These are phyloP conservation scores for Nitzschia palea DNA, from an alignment of 108 stramenopile species.

Conservation along the genomic window DNA sequence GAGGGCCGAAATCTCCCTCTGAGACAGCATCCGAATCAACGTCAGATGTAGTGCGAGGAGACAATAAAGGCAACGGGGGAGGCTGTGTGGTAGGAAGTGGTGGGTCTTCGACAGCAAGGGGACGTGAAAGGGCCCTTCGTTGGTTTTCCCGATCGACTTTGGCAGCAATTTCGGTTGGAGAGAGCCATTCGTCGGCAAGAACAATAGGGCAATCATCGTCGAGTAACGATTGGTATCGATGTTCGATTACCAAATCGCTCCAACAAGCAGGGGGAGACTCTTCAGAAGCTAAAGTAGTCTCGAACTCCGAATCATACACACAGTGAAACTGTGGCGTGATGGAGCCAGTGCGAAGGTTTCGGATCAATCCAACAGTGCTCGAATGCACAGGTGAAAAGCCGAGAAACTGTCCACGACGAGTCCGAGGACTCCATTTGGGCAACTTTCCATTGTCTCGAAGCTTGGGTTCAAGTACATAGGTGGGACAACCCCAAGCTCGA, in stretches of 20 bases:
- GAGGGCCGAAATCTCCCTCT: too few relatives aligned
- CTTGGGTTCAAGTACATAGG: slow-evolving; percentile 34
- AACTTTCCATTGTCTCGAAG: slow-evolving; percentile 26
- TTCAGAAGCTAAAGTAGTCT: slow-evolving; percentile 19
- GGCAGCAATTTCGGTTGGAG: not conserved
- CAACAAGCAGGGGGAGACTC: too few relatives aligned
- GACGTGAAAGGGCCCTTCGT: not conserved
- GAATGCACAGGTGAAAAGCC: slow-evolving; percentile 28
- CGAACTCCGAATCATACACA: slow-evolving; percentile 43
- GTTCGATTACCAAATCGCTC: too few relatives aligned
- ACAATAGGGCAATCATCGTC: too few relatives aligned
- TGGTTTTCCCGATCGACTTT: too few relatives aligned
- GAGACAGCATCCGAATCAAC: too few relatives aligned
- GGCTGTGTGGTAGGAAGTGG: too few relatives aligned
- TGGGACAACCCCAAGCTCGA: slow-evolving; percentile 43
- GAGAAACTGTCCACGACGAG: slow-evolving; percentile 7
- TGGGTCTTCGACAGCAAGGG: too few relatives aligned
- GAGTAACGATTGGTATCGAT: too few relatives aligned
- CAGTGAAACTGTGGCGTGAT: slow-evolving; percentile 43
- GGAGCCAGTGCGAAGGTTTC: slow-evolving; percentile 32
- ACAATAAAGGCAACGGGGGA: too few relatives aligned
- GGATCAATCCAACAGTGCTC: slow-evolving; percentile 25
- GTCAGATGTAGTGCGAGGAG: too few relatives aligned
- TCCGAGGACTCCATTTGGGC: slow-evolving; percentile 32
- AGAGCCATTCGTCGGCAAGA: slow-evolving; percentile 1